Conservation (phyloP, 768 basidiomycete genomes). For the Pulveroboletus ravenelii region DNA sequence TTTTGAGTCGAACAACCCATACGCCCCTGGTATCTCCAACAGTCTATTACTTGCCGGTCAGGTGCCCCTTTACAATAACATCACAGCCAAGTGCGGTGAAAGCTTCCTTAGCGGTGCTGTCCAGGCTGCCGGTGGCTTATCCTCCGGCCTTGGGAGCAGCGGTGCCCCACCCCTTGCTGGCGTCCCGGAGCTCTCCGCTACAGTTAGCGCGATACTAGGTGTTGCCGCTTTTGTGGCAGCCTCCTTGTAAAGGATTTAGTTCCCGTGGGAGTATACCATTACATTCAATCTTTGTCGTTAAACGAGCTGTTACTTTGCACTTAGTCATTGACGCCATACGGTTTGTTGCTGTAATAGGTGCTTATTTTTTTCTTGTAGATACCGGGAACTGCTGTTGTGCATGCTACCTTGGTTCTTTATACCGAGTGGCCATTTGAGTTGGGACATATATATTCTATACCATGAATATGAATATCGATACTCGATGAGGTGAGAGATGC, state of each 20-base stretch:
- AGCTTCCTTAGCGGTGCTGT: slow-evolving; percentile 67
- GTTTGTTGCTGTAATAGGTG: slow-evolving; percentile 7
- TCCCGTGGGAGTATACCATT: slow-evolving; percentile 14
- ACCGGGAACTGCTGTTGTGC: slow-evolving; percentile 10
- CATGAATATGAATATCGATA: too few species aligned
- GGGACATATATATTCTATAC: background rate
- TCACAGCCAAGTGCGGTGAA: slow-evolving; percentile 60
- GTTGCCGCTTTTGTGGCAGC: slow-evolving; percentile 31
- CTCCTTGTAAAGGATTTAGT: slow-evolving; percentile 20
- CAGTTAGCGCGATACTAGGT: slow-evolving; percentile 31
- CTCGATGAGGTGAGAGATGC: too few species aligned
- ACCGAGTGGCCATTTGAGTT: background rate
- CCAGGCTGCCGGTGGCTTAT: slow-evolving; percentile 62
- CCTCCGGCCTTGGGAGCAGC: slow-evolving; percentile 33
- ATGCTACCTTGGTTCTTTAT: slow-evolving; percentile 3
- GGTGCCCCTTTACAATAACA: slow-evolving; percentile 54
- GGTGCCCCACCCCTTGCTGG: slow-evolving; percentile 24
- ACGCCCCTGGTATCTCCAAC: slow-evolving; percentile 65
- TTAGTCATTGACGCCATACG: slow-evolving; percentile 7
- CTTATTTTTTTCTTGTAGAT: slow-evolving; percentile 19
- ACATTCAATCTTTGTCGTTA: slow-evolving; percentile 17
- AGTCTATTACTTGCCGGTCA: slow-evolving; percentile 68
- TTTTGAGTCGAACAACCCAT: slow-evolving; percentile 68
- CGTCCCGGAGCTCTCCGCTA: slow-evolving; percentile 24
- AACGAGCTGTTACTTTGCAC: slow-evolving; percentile 19